A percentile compares a stretch with the other conserved stretches of the same genome.
phyloP scores from a whole-genome alignment of 768 basidiomycete genomes.

The Boletus rufocinnamomeus region DNA sequence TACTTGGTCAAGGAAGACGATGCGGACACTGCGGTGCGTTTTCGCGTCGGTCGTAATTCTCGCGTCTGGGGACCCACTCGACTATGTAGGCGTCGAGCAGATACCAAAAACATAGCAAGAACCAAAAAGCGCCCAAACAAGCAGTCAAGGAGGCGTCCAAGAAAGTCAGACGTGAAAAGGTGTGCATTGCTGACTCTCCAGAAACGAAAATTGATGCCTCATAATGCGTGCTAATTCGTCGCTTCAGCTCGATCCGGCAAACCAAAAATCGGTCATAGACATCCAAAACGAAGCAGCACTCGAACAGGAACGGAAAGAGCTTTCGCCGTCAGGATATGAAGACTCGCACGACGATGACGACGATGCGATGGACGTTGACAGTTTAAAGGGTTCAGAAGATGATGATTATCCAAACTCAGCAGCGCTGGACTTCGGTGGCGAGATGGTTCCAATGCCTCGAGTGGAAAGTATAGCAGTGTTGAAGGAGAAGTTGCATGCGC shows the following conservation, averaged over 20 bases:
- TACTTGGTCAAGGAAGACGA: slow-evolving; percentile 52
- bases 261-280: slow-evolving; percentile 78
- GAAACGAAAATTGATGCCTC: not conserved
- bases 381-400: slow-evolving; percentile 31
- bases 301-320: slow-evolving; percentile 36
- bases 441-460: slow-evolving; percentile 64
- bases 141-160: slow-evolving; percentile 86
- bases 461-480: slow-evolving; percentile 62
- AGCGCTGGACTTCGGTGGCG: slow-evolving; percentile 15
- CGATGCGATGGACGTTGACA: slow-evolving; percentile 34
- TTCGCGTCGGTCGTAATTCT: not conserved
- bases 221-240: not conserved
- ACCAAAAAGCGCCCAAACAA: slow-evolving; percentile 80
- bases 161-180: slow-evolving; percentile 88
- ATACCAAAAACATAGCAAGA: slow-evolving; percentile 88
- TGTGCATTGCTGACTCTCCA: slow-evolving; percentile 27
- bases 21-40: slow-evolving; percentile 18
- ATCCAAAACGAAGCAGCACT: slow-evolving; percentile 58
- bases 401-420: not conserved
- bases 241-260: slow-evolving; percentile 85
- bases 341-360: slow-evolving; percentile 31
- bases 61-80: not conserved
- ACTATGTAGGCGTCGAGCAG: slow-evolving; percentile 50
- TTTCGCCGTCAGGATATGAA: slow-evolving; percentile 19
- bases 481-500: slow-evolving; percentile 72